Percentiles rank a stretch among this genome's conserved stretches.
phyloP scores from a whole-genome alignment of 108 stramenopile species.

The Nitzschia putrida region DNA sequence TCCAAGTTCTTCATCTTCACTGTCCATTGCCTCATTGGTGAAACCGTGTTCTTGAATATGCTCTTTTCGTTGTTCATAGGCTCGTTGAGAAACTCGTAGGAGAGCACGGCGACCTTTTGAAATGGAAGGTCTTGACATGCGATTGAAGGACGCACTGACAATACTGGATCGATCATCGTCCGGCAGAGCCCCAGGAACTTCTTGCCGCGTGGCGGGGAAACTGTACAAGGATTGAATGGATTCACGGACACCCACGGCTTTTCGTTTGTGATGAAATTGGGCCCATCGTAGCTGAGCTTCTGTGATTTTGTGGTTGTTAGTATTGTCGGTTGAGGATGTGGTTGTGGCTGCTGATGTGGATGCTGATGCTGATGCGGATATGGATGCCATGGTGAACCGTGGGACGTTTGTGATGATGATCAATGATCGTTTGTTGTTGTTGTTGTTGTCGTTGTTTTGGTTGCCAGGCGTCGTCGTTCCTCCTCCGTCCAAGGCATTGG shows the following conservation, averaged over 20 bases:
- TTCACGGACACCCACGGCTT: slow-evolving; percentile 48
- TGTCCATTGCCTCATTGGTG: slow-evolving; percentile 23
- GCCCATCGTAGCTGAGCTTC: slow-evolving; percentile 81
- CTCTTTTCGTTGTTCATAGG: slow-evolving; percentile 46
- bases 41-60: slow-evolving; percentile 45
- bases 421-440: no score
- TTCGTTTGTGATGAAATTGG: slow-evolving; percentile 69
- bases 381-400: no score
- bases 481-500: no score
- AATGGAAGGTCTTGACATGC: slow-evolving; percentile 18
- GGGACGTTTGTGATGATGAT: neutral
- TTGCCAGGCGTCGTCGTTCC: no score
- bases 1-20: slow-evolving; percentile 5
- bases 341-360: neutral
- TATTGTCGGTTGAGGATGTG: neutral
- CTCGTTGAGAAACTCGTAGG: slow-evolving; percentile 58
- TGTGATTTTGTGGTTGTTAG: slow-evolving; percentile 29
- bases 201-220: slow-evolving; percentile 36
- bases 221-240: slow-evolving; percentile 49
- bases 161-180: slow-evolving; percentile 55
- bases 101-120: slow-evolving; percentile 63
- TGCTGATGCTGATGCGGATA: no score
- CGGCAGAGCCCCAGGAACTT: slow-evolving; percentile 52
- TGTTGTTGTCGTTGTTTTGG: no score
- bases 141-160: slow-evolving; percentile 24